phyloP scores from a whole-genome alignment of 352 stramenopile genomes.

The Thraustochytrium sp. region DNA sequence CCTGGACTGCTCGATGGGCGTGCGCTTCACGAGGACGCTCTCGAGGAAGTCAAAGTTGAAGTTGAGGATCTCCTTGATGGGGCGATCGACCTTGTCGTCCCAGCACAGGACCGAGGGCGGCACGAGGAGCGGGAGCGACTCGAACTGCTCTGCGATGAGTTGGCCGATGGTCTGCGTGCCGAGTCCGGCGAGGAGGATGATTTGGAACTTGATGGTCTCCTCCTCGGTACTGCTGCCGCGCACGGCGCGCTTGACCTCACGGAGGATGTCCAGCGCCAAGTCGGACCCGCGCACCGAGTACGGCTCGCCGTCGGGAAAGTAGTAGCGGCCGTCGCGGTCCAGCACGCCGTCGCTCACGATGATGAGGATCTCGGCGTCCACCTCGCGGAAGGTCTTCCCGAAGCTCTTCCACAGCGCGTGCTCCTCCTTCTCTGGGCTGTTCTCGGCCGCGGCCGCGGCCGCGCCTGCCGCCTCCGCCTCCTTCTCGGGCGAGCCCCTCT shows the following conservation, averaged over 20 bases:
- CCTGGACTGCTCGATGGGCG: background rate
- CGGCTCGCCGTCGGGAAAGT: background rate
- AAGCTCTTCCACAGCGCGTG: background rate
- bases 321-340: background rate
- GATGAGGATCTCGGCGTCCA: background rate
- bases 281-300: background rate
- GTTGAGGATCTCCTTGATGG: background rate
- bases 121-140: background rate
- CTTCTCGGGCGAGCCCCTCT: too few relatives aligned
- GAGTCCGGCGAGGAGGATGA: constrained; percentile 2
- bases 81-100: background rate
- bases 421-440: too few relatives aligned
- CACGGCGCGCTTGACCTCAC: constrained; percentile 12
- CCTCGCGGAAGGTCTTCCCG: background rate
- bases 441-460: too few relatives aligned
- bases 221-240: too few relatives aligned
- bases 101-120: constrained; percentile 27
- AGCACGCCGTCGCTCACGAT: background rate
- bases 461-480: too few relatives aligned
- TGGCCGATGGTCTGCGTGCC: background rate
- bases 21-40: background rate
- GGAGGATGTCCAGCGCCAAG: background rate
- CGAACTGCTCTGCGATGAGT: background rate
- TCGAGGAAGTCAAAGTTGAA: background rate
- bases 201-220: background rate